A percentile compares a stretch with the other conserved stretches of the same genome.
These are phyloP conservation scores for Echeveria elegans DNA, from an alignment of 164 flowering plant genomes.

Conservation along the genomic window DNA sequence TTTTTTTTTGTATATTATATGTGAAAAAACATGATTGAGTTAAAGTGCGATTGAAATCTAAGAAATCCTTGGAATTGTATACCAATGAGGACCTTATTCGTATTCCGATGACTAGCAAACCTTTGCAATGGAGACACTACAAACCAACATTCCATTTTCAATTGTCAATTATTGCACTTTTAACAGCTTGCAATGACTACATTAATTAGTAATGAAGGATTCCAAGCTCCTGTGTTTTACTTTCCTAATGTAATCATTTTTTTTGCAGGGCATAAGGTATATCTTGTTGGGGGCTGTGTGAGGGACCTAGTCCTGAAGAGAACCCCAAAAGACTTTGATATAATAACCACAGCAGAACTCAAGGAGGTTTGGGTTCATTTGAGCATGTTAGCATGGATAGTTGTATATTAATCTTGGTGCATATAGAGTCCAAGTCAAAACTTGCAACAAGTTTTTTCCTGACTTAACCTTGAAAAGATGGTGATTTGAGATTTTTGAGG, in stretches of 20 bases:
- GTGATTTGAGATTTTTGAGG: not conserved
- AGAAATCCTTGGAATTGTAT: too few species aligned
- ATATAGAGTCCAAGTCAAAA: not conserved
- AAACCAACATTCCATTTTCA: too few species aligned
- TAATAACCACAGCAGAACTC: constrained; percentile 85
- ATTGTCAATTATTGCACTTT: too few species aligned
- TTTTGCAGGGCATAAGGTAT: constrained; percentile 73
- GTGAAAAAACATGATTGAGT: too few species aligned
- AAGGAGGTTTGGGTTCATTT: constrained; percentile 39
- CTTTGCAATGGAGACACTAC: too few species aligned
- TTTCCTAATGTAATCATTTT: not conserved
- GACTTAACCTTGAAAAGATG: too few species aligned
- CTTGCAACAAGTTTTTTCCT: too few species aligned
- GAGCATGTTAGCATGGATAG: not conserved
- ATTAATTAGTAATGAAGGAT: not conserved
- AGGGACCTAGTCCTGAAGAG: constrained; percentile 75
- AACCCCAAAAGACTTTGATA: constrained; percentile 83
- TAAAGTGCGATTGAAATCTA: too few species aligned
- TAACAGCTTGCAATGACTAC: too few species aligned
- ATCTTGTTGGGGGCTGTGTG: constrained; percentile 96
- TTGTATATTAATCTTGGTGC: not conserved
- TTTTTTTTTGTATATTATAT: too few species aligned
- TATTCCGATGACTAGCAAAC: not conserved
- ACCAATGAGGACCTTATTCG: too few species aligned
- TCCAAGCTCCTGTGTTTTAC: not conserved